Evolutionary conservation across 148 eudicot genomes (phyloP), one percentile per base, ranked within the genome.

Genomic region (Camellia sinensis): DNA sequence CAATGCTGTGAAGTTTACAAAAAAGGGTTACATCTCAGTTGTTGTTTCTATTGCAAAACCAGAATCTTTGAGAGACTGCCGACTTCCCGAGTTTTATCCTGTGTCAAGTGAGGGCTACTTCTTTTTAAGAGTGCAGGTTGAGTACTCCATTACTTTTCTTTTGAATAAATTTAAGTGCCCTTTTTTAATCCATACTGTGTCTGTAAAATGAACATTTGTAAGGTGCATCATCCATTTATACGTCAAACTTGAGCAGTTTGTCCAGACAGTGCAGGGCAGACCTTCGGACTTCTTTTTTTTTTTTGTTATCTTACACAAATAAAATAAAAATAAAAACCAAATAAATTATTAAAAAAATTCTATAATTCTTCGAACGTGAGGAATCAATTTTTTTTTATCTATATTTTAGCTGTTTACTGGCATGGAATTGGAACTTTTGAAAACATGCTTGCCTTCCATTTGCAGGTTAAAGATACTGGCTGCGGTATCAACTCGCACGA

Each of bases 1-100:
- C 18, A 94, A 94, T 86, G 93, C 98, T 76, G 92, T 94, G 40
- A 94, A 94, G 82, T 94, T 91, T 71, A 91, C 98, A 54, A 94
- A 89, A 79, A 91, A 91, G 70, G 98, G 97, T 53, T 83, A 80
- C 74, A 81, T 92, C 61, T 86, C 93, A 61, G 88, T 94, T 76
- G 84, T 88, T 46, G 98, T 85, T 50, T 85, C 95, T 63, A 79
- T 89, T 80, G 90, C 90, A 57, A 91, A 89, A 81, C 85, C 95
- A 63, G 97, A 91, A 73, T 92, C 88, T 67, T 79, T 88, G 72
- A 85, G 90, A 75, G 91, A 91, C 80, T 89, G 88, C 90, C 84
- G 81, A 80, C 76, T 92, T 77, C 72, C 92, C 54, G 98, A 94
- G 7, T 75, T 86, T 79, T 82, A 78, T 78, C 89, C 92, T 10